Evolutionary conservation across 2,329 filamentous ascomycete species (phyloP).

Genomic region (Fusarium solani-melongenae): DNA sequence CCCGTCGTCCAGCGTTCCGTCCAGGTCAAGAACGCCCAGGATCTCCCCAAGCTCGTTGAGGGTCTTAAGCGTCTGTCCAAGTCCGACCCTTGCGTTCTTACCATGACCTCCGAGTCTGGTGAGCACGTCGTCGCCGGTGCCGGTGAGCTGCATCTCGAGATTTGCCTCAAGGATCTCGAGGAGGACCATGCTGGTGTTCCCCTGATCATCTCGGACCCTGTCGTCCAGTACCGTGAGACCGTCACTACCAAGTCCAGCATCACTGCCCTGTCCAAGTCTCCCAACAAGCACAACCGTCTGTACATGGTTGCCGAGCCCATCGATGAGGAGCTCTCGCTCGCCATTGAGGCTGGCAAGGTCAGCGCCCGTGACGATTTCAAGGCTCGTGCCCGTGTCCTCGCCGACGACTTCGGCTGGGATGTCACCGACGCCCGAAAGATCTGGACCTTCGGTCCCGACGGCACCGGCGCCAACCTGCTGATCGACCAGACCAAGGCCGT

Average conservation of each 20-base stretch:
- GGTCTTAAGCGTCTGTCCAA: conserved; percentile 99
- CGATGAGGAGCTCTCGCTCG: conserved; percentile 88
- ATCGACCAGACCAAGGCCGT: conserved; percentile 99
- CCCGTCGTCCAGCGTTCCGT: conserved; percentile 98
- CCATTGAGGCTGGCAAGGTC: conserved; percentile 94
- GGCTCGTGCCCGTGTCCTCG: conserved; percentile 93
- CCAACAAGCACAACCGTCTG: conserved; percentile 99
- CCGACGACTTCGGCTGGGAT: conserved; percentile 98
- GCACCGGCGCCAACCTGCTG: conserved; percentile 96
- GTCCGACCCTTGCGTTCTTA: conserved; percentile 98
- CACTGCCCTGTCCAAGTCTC: conserved; percentile 97
- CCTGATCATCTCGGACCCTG: conserved; percentile 96
- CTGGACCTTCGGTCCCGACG: conserved; percentile 99
- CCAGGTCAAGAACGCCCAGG: conserved; percentile 99
- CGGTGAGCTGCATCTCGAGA: conserved; percentile 99
- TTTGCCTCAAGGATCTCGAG: conserved; percentile 99
- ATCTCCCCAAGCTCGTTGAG: conserved; percentile 99
- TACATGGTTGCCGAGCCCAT: conserved; percentile 95
- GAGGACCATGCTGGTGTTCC: conserved; percentile 99
- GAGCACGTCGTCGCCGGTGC: conserved; percentile 99
- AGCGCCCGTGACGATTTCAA: conserved; percentile 98
- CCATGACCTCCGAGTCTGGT: conserved; percentile 88
- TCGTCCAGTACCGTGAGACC: conserved; percentile 98
- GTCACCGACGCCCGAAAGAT: conserved; percentile 99
- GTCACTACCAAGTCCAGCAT: conserved; percentile 88